Evolutionary conservation across 352 stramenopile species (phyloP).

Genomic region (Phytophthora vignae): DNA sequence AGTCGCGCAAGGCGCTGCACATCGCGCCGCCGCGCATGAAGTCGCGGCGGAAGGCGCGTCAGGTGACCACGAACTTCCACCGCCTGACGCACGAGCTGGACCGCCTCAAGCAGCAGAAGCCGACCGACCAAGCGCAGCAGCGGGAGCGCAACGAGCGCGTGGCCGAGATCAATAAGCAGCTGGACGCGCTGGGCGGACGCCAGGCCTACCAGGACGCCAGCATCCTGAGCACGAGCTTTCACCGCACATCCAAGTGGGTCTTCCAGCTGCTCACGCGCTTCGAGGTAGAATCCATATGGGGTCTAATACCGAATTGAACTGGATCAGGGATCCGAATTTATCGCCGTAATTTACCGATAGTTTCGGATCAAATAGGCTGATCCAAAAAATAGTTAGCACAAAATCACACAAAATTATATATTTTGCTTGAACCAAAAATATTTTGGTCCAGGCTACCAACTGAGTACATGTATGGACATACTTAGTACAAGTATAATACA

Average conservation of each 20-base stretch:
- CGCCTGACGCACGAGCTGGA: constrained; percentile 79
- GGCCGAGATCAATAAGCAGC: constrained; percentile 65
- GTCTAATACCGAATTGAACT: no score
- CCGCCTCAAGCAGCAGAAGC: constrained; percentile 57
- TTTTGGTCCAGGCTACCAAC: no score
- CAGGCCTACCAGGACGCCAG: constrained; percentile 95
- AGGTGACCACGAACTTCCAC: constrained; percentile 84
- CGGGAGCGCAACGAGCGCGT: constrained; percentile 39
- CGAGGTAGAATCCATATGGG: no score
- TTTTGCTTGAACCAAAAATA: no score
- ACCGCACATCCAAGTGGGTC: constrained; percentile 97
- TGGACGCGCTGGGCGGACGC: constrained; percentile 90
- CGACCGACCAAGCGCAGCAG: constrained; percentile 31
- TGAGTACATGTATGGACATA: no score
- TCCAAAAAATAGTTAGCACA: no score
- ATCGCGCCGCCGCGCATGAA: constrained; percentile 70
- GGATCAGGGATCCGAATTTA: no score
- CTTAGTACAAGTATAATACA: no score
- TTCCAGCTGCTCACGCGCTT: constrained; percentile 90
- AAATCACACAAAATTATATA: no score
- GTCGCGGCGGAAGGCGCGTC: constrained; percentile 72
- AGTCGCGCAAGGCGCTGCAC: constrained; percentile 62
- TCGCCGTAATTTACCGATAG: no score
- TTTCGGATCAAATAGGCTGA: no score
- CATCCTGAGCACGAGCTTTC: constrained; percentile 94